Conservation (phyloP, 2,329 filamentous ascomycete genomes). For the Microcera coccophila region DNA sequence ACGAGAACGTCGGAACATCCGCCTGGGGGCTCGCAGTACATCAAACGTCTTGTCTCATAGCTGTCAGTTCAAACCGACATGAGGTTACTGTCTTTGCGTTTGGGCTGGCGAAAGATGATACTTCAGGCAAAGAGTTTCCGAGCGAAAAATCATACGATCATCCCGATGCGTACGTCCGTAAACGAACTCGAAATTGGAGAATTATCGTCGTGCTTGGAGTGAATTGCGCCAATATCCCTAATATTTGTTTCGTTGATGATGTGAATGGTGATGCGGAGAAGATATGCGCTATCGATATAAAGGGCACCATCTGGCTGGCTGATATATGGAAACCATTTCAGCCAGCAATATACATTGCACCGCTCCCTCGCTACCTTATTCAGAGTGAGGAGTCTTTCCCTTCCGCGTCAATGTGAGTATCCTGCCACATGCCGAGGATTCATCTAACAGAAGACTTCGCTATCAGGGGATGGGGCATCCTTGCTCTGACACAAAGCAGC, state of each 20-base stretch:
- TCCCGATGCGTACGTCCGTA: constrained; percentile 28
- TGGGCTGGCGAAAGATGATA: constrained; percentile 29
- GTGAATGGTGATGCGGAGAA: constrained; percentile 45
- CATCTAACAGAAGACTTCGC: neutral
- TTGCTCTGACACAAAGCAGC: constrained; percentile 42
- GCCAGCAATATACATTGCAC: constrained; percentile 26
- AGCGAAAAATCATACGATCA: neutral
- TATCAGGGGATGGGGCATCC: constrained; percentile 47
- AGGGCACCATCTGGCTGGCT: constrained; percentile 46
- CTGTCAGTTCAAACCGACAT: constrained; percentile 72
- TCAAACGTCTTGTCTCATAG: constrained; percentile 74
- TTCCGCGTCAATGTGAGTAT: constrained; percentile 26
- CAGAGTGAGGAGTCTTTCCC: constrained; percentile 31
- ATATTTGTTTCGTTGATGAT: constrained; percentile 49
- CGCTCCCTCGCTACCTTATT: constrained; percentile 14
- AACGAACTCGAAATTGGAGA: constrained; percentile 46
- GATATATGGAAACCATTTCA: constrained; percentile 46
- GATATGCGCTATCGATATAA: constrained; percentile 50
- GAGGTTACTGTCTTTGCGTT: constrained; percentile 53
- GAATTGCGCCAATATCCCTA: constrained; percentile 48
- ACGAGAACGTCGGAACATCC: constrained; percentile 69
- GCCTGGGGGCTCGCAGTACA: constrained; percentile 91
- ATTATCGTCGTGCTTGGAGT: constrained; percentile 43
- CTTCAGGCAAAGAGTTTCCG: neutral
- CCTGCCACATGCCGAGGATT: neutral